Conservation (phyloP, 805 yeast species). For the Candida andamanensis region DNA sequence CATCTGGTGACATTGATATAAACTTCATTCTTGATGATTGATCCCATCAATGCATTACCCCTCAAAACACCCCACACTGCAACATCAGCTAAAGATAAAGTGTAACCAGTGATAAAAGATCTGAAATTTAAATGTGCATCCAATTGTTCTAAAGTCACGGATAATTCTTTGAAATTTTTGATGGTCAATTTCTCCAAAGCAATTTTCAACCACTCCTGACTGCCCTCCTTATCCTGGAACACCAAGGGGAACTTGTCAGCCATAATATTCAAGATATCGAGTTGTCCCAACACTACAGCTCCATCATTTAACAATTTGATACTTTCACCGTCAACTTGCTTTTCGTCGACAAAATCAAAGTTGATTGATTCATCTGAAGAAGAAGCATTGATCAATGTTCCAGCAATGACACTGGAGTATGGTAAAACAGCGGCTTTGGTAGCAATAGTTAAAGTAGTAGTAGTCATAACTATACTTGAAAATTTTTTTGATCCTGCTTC, state of each 20-base stretch:
- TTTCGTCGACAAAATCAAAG: conserved; percentile 68
- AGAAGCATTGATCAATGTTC: conserved; percentile 57
- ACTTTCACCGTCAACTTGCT: conserved; percentile 41
- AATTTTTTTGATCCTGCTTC: too few species aligned
- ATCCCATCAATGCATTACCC: conserved; percentile 89
- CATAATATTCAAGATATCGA: conserved; percentile 44
- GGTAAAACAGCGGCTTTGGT: conserved; percentile 84
- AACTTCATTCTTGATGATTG: conserved; percentile 78
- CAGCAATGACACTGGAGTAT: conserved; percentile 73
- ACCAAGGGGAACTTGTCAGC: conserved; percentile 50
- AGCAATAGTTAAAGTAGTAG: conserved; percentile 57
- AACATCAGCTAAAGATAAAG: conserved; percentile 72
- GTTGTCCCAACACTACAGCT: conserved; percentile 36
- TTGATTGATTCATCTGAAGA: conserved; percentile 43
- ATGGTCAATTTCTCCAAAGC: conserved; percentile 65
- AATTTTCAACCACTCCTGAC: conserved; percentile 62
- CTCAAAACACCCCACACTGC: conserved; percentile 92
- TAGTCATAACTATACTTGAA: too few species aligned
- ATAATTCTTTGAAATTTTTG: conserved; percentile 84
- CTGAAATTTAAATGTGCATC: conserved; percentile 83
- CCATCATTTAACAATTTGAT: conserved; percentile 44
- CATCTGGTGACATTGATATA: conserved; percentile 89
- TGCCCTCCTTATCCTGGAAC: conserved; percentile 28
- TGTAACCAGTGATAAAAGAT: conserved; percentile 66
- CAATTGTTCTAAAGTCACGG: conserved; percentile 70